Conservation (phyloP, 768 basidiomycete species). For the Daedaleopsis sinensis region DNA sequence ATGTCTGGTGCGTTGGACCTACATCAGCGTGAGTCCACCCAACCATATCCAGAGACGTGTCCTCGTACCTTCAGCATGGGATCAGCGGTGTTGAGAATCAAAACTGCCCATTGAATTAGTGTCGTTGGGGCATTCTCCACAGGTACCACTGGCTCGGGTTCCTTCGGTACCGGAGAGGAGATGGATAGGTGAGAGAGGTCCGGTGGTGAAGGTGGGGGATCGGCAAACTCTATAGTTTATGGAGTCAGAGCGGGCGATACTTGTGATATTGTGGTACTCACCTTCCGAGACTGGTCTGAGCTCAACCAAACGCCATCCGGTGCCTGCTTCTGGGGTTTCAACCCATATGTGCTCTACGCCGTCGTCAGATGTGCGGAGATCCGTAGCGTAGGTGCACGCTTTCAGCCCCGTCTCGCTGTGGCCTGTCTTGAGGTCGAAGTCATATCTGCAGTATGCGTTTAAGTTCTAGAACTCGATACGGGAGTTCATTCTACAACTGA, state of each 20-base stretch:
- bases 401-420: constrained; percentile 68
- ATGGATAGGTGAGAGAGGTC: constrained; percentile 28
- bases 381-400: constrained; percentile 68
- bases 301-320: constrained; percentile 66
- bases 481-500: constrained; percentile 19
- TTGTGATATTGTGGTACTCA: constrained; percentile 23
- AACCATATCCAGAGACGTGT: not conserved
- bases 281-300: constrained; percentile 76
- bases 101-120: constrained; percentile 76
- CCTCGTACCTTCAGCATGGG: constrained; percentile 59
- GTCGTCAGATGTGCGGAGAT: constrained; percentile 43
- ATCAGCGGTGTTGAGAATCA: constrained; percentile 76
- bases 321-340: constrained; percentile 55
- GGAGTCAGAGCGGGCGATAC: not conserved
- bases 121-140: constrained; percentile 55
- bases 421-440: constrained; percentile 72
- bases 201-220: constrained; percentile 52
- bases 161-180: constrained; percentile 13
- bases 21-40: constrained; percentile 3
- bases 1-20: constrained; percentile 72
- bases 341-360: constrained; percentile 56
- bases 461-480: not conserved
- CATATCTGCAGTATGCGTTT: constrained; percentile 51
- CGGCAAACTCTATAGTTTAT: constrained; percentile 57
- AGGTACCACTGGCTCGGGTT: constrained; percentile 52